These are phyloP conservation scores for Pyrenula massariospora DNA, from an alignment of 495 filamentous ascomycete species.

Conservation along the genomic window DNA sequence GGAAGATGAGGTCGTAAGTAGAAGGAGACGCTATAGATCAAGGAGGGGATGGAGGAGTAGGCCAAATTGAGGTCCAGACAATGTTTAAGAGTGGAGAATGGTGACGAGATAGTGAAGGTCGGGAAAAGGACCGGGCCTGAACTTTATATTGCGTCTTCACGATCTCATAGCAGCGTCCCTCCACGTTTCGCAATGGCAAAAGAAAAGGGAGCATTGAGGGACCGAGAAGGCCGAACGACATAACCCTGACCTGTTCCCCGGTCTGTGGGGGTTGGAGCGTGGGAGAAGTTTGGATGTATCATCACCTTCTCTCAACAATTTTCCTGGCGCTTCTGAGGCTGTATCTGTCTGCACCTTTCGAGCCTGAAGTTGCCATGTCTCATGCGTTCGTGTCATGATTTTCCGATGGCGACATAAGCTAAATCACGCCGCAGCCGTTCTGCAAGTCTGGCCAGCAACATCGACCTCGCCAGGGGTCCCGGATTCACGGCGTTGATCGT, in stretches of 20 bases:
- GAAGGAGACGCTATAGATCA: background rate
- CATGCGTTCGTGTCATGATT: background rate
- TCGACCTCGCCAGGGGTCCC: background rate
- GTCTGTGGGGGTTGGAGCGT: background rate
- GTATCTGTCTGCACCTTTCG: no score
- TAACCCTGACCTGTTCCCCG: background rate
- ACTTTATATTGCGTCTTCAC: background rate
- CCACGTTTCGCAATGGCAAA: background rate
- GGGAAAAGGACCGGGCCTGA: background rate
- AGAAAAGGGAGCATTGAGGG: background rate
- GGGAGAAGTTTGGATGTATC: no score
- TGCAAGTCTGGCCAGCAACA: background rate
- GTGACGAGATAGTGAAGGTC: background rate
- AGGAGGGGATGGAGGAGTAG: background rate
- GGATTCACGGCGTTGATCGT: background rate
- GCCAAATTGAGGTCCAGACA: background rate
- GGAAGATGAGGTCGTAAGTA: no score
- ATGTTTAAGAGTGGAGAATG: background rate
- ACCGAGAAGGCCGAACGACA: no score
- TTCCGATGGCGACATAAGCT: background rate
- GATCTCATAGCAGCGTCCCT: background rate
- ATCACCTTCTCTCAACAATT: no score
- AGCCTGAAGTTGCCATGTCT: background rate
- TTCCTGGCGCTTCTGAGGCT: no score
- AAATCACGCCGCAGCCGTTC: background rate